Conservation (phyloP, 208 protist species). For the Leishmania amazonensis region DNA sequence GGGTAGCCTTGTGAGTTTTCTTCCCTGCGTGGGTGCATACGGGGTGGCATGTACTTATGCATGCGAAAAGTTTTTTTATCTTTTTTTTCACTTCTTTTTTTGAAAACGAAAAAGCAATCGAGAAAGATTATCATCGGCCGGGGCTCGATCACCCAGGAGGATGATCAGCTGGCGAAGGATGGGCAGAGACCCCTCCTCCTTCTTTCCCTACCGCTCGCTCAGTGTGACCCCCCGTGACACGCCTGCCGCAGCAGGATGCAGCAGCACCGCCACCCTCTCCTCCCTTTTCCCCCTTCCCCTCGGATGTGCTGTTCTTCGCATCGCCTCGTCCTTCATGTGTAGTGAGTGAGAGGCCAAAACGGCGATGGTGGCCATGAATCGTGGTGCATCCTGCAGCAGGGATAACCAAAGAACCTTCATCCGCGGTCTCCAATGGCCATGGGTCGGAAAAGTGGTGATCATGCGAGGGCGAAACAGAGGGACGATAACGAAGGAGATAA, state of each 20-base stretch:
- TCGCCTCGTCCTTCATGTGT: background rate
- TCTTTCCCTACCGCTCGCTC: background rate
- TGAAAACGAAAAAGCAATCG: constrained; percentile 11
- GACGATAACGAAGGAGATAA: background rate
- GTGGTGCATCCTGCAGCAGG: background rate
- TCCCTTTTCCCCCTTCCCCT: background rate
- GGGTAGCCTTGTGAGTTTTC: background rate
- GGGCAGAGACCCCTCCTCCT: background rate
- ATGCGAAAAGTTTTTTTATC: background rate
- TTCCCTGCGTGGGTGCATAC: background rate
- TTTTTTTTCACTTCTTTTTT: constrained; percentile 33
- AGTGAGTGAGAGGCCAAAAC: background rate
- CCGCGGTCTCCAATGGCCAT: background rate
- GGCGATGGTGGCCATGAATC: background rate
- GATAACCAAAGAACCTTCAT: background rate
- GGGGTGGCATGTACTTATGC: background rate
- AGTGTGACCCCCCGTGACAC: background rate
- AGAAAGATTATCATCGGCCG: background rate
- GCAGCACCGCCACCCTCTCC: background rate
- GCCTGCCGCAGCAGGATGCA: background rate
- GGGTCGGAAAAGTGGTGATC: background rate
- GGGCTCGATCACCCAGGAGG: background rate
- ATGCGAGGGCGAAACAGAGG: too few relatives aligned
- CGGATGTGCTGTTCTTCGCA: background rate
- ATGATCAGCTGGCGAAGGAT: background rate